Evolutionary conservation across 306 rosid genomes (phyloP).

Genomic region (Arachis stenosperma): DNA sequence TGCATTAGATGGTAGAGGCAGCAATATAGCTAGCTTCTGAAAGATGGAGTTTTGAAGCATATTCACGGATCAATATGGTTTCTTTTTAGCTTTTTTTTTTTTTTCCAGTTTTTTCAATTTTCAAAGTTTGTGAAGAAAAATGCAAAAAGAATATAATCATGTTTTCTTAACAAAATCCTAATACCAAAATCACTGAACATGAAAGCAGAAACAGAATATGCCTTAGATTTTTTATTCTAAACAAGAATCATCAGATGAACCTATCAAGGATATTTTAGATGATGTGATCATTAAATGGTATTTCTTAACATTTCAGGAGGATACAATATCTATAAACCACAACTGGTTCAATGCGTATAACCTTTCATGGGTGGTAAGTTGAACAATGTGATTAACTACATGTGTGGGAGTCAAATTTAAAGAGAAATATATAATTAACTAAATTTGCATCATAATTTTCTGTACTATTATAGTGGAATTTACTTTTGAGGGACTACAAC

Average conservation of each 20-base stretch:
- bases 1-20: slow-evolving; percentile 24
- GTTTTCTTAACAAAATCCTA: too few relatives aligned
- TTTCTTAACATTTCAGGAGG: slow-evolving; percentile 76
- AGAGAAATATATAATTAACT: slow-evolving; percentile 23
- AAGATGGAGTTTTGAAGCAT: not conserved
- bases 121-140: too few relatives aligned
- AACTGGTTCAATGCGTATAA: slow-evolving; percentile 91
- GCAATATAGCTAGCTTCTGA: not conserved
- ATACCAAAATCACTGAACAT: too few relatives aligned
- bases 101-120: too few relatives aligned
- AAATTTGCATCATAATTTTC: slow-evolving; percentile 37
- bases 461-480: slow-evolving; percentile 70
- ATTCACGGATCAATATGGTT: too few relatives aligned
- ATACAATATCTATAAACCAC: slow-evolving; percentile 89
- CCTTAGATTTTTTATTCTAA: slow-evolving; percentile 20
- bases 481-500: slow-evolving; percentile 74
- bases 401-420: slow-evolving; percentile 23
- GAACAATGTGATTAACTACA: slow-evolving; percentile 34
- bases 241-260: slow-evolving; percentile 27
- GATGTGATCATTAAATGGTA: slow-evolving; percentile 30
- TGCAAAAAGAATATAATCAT: too few relatives aligned
- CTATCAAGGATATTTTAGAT: slow-evolving; percentile 13
- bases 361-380: slow-evolving; percentile 85
- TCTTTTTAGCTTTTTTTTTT: too few relatives aligned
- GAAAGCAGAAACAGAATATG: too few relatives aligned